These are phyloP conservation scores for Fusarium fujikuroi DNA, from an alignment of 2,329 filamentous ascomycete genomes.

Conservation along the genomic window DNA sequence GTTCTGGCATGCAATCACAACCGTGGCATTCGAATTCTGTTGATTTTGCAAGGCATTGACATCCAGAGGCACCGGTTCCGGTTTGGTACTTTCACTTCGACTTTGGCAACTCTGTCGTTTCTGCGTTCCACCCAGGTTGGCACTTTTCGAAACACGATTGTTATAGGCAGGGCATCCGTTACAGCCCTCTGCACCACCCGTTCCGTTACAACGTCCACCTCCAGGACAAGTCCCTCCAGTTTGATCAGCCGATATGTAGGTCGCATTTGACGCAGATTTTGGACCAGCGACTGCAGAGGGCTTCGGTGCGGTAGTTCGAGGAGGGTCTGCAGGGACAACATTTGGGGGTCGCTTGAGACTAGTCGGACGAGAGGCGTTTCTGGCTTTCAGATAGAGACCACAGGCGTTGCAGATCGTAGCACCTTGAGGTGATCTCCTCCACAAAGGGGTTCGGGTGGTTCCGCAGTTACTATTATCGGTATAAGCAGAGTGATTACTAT, in stretches of 20 bases:
- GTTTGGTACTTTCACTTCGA: slow-evolving; percentile 37
- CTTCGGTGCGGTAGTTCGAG: slow-evolving; percentile 57
- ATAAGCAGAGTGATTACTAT: slow-evolving; percentile 5
- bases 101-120: slow-evolving; percentile 53
- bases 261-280: slow-evolving; percentile 61
- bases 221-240: slow-evolving; percentile 92
- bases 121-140: slow-evolving; percentile 72
- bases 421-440: slow-evolving; percentile 91
- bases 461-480: slow-evolving; percentile 80
- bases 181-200: slow-evolving; percentile 93
- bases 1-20: slow-evolving; percentile 92
- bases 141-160: slow-evolving; percentile 91
- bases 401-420: slow-evolving; percentile 98
- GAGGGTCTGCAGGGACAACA: slow-evolving; percentile 55
- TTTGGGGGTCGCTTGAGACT: slow-evolving; percentile 83
- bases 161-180: slow-evolving; percentile 97
- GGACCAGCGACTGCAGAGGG: slow-evolving; percentile 50
- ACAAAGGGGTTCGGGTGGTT: slow-evolving; percentile 92
- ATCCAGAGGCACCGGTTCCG: slow-evolving; percentile 48
- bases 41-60: slow-evolving; percentile 49
- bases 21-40: slow-evolving; percentile 48
- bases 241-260: slow-evolving; percentile 81
- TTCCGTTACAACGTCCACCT: slow-evolving; percentile 94
- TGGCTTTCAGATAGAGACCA: slow-evolving; percentile 91
- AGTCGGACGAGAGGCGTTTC: slow-evolving; percentile 89